Conservation (phyloP, 2,329 filamentous ascomycete genomes). For the Pyrenochaeta sp. region DNA sequence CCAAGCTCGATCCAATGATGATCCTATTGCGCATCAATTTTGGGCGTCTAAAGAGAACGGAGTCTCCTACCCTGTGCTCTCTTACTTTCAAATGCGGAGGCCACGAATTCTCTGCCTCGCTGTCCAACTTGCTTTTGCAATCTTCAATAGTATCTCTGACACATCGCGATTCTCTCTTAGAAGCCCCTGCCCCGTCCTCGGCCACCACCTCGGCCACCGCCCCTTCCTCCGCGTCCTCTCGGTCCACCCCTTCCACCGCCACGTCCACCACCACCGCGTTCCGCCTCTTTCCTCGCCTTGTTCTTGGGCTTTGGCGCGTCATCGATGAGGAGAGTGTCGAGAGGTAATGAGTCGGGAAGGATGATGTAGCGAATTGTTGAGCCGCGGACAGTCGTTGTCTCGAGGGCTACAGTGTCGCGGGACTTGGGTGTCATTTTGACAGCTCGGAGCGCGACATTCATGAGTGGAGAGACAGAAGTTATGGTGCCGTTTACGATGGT, state of each 20-base stretch:
- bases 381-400: constrained; percentile 96
- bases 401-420: constrained; percentile 85
- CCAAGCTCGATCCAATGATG: constrained; percentile 15
- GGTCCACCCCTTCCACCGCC: constrained; percentile 57
- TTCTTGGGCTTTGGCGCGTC: constrained; percentile 99
- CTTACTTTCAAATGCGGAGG: constrained; percentile 8
- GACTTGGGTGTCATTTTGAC: constrained; percentile 96
- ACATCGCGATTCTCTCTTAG: constrained; percentile 14
- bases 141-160: constrained; percentile 9
- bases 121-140: constrained; percentile 2
- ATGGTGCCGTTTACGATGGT: constrained; percentile 98
- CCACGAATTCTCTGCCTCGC: constrained; percentile 1
- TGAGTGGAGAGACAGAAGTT: constrained; percentile 93
- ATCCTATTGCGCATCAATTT: constrained; percentile 31
- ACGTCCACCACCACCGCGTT: constrained; percentile 60
- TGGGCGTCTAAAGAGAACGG: constrained; percentile 21
- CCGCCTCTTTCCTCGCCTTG: constrained; percentile 92
- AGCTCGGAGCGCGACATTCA: constrained; percentile 95
- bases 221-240: constrained; percentile 48
- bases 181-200: constrained; percentile 53
- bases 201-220: constrained; percentile 51
- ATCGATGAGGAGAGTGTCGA: constrained; percentile 95
- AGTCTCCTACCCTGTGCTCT: constrained; percentile 24
- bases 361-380: constrained; percentile 97
- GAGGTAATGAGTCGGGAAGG: constrained; percentile 90